Conservation (phyloP, 495 filamentous ascomycete species). For the Xylaria scruposa region DNA sequence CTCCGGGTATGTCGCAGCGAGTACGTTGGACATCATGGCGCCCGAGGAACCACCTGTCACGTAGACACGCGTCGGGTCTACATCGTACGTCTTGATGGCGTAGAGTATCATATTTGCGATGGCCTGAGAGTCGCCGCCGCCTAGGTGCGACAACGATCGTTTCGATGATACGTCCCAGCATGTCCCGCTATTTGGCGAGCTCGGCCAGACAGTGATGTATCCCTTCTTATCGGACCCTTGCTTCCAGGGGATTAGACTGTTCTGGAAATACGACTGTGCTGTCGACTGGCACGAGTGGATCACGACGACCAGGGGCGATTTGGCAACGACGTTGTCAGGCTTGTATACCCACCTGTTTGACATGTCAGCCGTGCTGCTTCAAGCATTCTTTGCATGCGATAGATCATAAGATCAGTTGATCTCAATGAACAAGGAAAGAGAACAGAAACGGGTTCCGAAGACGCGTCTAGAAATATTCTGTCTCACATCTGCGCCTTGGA, state of each 20-base stretch:
- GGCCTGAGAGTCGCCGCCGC: conserved; percentile 49
- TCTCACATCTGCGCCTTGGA: conserved; percentile 48
- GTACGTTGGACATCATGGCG: conserved; percentile 58
- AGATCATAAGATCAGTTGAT: neutral
- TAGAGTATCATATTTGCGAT: conserved; percentile 53
- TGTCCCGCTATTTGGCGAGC: conserved; percentile 51
- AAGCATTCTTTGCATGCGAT: neutral
- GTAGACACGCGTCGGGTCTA: conserved; percentile 43
- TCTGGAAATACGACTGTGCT: conserved; percentile 58
- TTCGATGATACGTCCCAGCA: conserved; percentile 68
- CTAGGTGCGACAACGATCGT: conserved; percentile 44
- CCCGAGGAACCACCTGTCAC: conserved; percentile 50
- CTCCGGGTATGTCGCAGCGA: conserved; percentile 65
- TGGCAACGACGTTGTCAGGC: conserved; percentile 57
- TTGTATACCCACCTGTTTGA: conserved; percentile 56
- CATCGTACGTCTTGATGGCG: conserved; percentile 43
- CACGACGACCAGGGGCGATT: conserved; percentile 61
- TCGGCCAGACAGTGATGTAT: conserved; percentile 63
- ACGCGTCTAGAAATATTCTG: neutral
- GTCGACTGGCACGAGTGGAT: conserved; percentile 64
- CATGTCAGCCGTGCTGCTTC: neutral
- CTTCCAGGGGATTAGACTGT: conserved; percentile 56
- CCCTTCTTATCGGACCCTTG: conserved; percentile 59
- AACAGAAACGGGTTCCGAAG: neutral
- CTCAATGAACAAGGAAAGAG: neutral